Evolutionary conservation across 371 early-diverging fungal species (phyloP), one percentile per base, ranked within the genome.

Genomic region (Saksenaea oblongispora): DNA sequence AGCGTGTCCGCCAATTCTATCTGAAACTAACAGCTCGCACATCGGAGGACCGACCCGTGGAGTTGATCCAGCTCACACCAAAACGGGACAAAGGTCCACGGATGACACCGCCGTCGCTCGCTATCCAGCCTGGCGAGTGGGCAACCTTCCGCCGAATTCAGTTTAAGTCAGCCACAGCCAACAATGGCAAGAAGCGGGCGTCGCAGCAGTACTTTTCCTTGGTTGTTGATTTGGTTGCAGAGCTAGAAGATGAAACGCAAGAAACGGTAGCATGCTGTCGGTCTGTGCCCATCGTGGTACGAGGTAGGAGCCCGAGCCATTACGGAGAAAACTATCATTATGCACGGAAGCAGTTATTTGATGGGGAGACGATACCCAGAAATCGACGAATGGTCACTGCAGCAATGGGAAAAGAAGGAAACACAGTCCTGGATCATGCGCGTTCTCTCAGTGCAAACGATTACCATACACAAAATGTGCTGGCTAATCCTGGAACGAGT

Each of bases 11-110:
- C 76, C 81, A 17, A 22, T 56, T 60, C 54, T 72, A 54, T 15
- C 58, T 55, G 56, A 76, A 56, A 37, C 24, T 41, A 63, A 62
- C 54, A 41, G 66, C 2, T 34, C 39, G 18, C 56, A 56, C 63
- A 31, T 54, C 61, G 72, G 69, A 28, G 83, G 88, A 86, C 42
- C 80, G 82, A 55, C 69, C 72, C 1, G 84, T 95, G 34, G 90
- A 91, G 31, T 76, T 95, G 3, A 84, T 94, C 14, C 94, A 95
- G 73, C 91, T 92, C 60, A 94, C 95, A 9, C 84, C 93, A 9
- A 95, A 95, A 74, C 86, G 95, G 17, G 94, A 94, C 74, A 92
- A 92, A 67, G 94, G 94, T 0, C 93, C 94, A 2, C 92, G 92
- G 67, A 82, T 74, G 22, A 76, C 79, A 24, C 92, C 93, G 15